These are phyloP conservation scores for Pachyrhizus erosus DNA, from an alignment of 306 rosid species.

Conservation along the genomic window DNA sequence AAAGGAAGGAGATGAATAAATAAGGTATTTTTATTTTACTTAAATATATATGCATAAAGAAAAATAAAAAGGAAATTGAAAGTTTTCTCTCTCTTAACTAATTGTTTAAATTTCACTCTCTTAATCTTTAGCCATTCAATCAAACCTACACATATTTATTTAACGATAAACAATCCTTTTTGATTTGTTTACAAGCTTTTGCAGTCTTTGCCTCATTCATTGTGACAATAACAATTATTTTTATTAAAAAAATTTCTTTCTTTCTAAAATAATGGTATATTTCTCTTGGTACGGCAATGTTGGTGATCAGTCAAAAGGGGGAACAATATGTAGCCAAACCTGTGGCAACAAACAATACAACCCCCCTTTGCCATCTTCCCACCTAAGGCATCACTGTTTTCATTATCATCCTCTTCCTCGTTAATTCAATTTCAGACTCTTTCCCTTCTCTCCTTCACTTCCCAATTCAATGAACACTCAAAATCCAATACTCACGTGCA, in stretches of 20 bases:
- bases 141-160: neutral
- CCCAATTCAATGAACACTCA: conserved; percentile 47
- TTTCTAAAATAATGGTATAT: neutral
- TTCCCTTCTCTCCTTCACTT: neutral
- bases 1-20: conserved; percentile 9
- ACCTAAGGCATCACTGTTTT: conserved; percentile 12
- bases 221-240: conserved; percentile 9
- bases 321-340: conserved; percentile 49
- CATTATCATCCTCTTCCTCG: conserved; percentile 17
- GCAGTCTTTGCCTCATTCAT: conserved; percentile 23
- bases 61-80: neutral
- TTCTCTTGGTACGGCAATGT: conserved; percentile 40
- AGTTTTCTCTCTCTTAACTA: conserved; percentile 17
- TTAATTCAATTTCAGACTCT: conserved; percentile 12
- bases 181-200: conserved; percentile 28
- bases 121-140: conserved; percentile 35
- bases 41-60: neutral
- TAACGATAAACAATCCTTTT: conserved; percentile 1
- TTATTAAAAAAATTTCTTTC: neutral
- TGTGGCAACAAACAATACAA: conserved; percentile 41
- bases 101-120: conserved; percentile 30
- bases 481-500: conserved; percentile 50
- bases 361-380: conserved; percentile 34
- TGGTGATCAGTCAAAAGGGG: conserved; percentile 39
- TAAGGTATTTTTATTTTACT: neutral